Conservation (phyloP, 1,284 basidiomycete genomes). For the Melampsora americana region DNA sequence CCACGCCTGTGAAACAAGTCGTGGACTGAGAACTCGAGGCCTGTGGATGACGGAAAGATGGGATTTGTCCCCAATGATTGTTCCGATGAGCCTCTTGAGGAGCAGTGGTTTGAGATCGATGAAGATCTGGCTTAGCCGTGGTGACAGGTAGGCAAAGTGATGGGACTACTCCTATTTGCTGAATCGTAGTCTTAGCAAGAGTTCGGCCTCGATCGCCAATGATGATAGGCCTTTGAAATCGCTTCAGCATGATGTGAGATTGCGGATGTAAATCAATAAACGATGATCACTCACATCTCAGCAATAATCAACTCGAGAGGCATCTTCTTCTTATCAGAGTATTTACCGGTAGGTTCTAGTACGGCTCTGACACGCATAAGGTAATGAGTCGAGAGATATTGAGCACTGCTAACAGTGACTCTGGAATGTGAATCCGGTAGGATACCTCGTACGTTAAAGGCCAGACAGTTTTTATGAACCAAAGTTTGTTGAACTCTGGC, state of each 20-base stretch:
- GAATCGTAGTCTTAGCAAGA: background rate
- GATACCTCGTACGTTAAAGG: constrained; percentile 8
- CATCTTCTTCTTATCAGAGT: background rate
- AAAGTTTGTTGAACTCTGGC: constrained; percentile 16
- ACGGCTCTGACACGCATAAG: constrained; percentile 5
- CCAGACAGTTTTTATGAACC: constrained; percentile 1
- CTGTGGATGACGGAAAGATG: background rate
- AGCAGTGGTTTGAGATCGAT: too few species aligned
- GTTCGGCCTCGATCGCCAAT: constrained; percentile 12
- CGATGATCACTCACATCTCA: background rate
- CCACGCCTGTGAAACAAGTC: background rate
- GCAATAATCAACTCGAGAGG: constrained; percentile 8
- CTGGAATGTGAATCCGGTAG: constrained; percentile 6
- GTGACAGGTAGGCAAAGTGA: background rate
- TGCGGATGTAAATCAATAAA: background rate
- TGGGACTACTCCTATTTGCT: constrained; percentile 20
- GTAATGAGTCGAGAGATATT: constrained; percentile 20
- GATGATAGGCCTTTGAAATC: background rate
- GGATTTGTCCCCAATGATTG: background rate
- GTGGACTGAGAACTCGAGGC: background rate
- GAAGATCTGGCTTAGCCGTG: too few species aligned
- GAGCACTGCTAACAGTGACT: constrained; percentile 12
- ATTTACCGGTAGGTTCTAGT: constrained; percentile 20
- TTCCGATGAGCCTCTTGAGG: too few species aligned
- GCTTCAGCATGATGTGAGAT: background rate